Base-by-base conservation (phyloP, 2,329 filamentous ascomycete genomes). In the Penicillium nordicum region DNA sequence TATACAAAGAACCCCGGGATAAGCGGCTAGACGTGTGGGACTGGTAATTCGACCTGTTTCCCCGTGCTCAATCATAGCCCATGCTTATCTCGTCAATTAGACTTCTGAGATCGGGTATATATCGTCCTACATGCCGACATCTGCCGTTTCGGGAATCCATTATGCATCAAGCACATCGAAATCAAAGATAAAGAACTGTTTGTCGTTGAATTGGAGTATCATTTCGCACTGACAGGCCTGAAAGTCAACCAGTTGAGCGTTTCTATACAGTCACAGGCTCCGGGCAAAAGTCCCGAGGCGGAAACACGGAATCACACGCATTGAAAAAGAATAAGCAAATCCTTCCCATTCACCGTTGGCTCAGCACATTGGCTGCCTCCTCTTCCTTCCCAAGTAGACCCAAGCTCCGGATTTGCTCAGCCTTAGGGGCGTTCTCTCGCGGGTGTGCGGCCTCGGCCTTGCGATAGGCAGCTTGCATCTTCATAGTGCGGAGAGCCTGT, bases 361-460 rank as follows among this genome's bases (percentile, higher is more conserved):
- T 70, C 61, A 81, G 58, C 44, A 80, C 81, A 71, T 83, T 82
- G 72, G 87, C 84, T 54, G 87, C 84, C 66, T 94, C 89, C 67
- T 95, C 89, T 65, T 94, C 88, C 75, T 91, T 91, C 70, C 88
- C 87, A 67, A 97, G 71, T 63, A 97, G 76, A 43, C 93, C 93
- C 60, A 97, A 75, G 74, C 88, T 92, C 75, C 91, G 83, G 81
- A 97, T 95, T 80, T 94, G 86, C 58, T 89, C 90, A 5, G 89
- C 89, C 62, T 84, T 92, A 58, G 91, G 91, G 57, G 86, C 88
- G 69, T 90, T 87, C 72, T 94, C 90, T 78, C 90, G 85, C 61
- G 88, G 83, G 67, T 88, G 86, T 66, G 88, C 82, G 55, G 87
- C 83, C 75, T 91, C 86, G 56, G 87, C 84, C 78, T 91, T 91